These are phyloP conservation scores for Lentinula edodes DNA, from an alignment of 768 basidiomycete species.

Conservation along the genomic window DNA sequence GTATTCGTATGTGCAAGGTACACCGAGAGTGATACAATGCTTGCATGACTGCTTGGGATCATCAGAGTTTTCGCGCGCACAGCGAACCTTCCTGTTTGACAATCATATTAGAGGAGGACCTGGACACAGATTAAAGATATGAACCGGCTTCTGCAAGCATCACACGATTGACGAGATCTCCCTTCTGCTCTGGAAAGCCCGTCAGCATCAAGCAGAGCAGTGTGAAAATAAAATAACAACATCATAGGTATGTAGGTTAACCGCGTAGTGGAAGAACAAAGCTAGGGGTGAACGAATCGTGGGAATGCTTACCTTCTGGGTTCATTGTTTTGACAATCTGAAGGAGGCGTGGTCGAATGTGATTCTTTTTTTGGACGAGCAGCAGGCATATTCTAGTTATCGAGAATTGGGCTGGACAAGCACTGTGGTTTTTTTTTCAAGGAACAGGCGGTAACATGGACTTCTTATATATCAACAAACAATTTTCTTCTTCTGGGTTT, in stretches of 20 bases:
- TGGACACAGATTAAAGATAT: neutral
- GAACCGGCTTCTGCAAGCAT: constrained; percentile 55
- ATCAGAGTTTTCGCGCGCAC: constrained; percentile 73
- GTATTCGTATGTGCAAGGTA: constrained; percentile 87
- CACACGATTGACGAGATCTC: constrained; percentile 77
- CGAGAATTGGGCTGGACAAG: neutral
- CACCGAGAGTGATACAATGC: constrained; percentile 77
- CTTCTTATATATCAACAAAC: neutral
- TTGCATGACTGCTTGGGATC: constrained; percentile 79
- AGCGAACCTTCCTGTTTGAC: constrained; percentile 62
- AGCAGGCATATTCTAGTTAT: constrained; percentile 50
- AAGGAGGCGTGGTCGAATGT: constrained; percentile 56
- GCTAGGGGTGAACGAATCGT: constrained; percentile 14
- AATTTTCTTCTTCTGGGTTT: neutral
- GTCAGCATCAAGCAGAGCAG: constrained; percentile 23
- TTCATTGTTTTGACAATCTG: constrained; percentile 53
- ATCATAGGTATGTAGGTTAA: constrained; percentile 22
- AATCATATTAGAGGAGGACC: neutral
- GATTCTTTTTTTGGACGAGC: constrained; percentile 63
- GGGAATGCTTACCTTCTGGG: constrained; percentile 62
- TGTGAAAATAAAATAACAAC: constrained; percentile 27
- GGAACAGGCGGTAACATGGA: neutral
- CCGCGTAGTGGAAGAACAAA: constrained; percentile 18
- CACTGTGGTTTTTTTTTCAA: neutral
- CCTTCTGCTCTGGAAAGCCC: too few species aligned